Evolutionary conservation across 1,284 basidiomycete genomes (phyloP).

Genomic region (Anthracocystis walkeri): DNA sequence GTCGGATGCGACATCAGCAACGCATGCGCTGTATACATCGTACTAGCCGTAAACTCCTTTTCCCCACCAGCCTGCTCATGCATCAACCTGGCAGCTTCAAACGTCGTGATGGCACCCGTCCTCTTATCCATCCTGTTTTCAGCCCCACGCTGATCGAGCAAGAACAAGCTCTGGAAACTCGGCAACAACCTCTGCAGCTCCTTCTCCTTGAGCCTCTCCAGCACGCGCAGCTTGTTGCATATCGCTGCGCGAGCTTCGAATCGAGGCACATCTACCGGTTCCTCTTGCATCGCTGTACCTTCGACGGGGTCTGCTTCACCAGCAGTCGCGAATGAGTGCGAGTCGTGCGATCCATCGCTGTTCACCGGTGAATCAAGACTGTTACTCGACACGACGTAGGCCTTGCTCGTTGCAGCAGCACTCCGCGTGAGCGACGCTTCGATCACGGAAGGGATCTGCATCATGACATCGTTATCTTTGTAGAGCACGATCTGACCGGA

Average conservation of each 20-base stretch:
- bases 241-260: constrained; percentile 42
- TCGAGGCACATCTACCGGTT: constrained; percentile 34
- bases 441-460: constrained; percentile 41
- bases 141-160: constrained; percentile 13
- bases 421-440: constrained; percentile 11
- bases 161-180: constrained; percentile 42
- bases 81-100: constrained; percentile 37
- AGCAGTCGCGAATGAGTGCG: constrained; percentile 1
- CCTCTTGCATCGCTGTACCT: constrained; percentile 20
- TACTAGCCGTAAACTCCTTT: constrained; percentile 34
- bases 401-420: constrained; percentile 10
- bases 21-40: constrained; percentile 78
- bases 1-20: constrained; percentile 78
- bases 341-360: constrained; percentile 24
- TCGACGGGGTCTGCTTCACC: constrained; percentile 16
- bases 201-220: constrained; percentile 41
- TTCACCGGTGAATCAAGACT: constrained; percentile 14
- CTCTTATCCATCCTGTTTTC: constrained; percentile 33
- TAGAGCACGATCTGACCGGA: constrained; percentile 33
- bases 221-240: constrained; percentile 39
- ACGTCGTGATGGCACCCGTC: constrained; percentile 43
- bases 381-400: constrained; percentile 30
- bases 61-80: constrained; percentile 4
- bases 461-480: constrained; percentile 50
- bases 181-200: constrained; percentile 45